Percentiles rank a stretch among this genome's conserved stretches.
phyloP scores from a whole-genome alignment of 306 rosid species.

The Canavalia ensiformis region DNA sequence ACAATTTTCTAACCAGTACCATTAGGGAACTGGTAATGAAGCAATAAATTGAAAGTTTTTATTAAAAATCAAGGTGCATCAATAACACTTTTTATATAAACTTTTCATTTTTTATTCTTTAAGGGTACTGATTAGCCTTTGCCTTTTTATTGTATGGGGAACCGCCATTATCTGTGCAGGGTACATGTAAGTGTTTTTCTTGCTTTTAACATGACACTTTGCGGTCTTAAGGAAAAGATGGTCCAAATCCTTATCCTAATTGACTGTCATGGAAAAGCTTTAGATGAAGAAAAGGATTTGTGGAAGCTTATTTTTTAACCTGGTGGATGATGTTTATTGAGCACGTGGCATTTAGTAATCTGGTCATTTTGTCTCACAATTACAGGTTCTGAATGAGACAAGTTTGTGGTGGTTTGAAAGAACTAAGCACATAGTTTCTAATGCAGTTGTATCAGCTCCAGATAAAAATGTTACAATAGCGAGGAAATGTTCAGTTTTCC shows the following conservation, averaged over 20 bases:
- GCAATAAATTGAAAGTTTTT: no score
- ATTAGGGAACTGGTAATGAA: no score
- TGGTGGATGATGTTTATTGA: not conserved
- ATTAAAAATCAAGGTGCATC: no score
- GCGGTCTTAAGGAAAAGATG: conserved; percentile 7
- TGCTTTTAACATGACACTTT: not conserved
- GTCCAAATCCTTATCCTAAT: conserved; percentile 21
- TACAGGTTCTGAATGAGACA: conserved; percentile 90
- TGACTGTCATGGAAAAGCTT: not conserved
- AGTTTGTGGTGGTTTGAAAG: conserved; percentile 98
- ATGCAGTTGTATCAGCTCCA: conserved; percentile 83
- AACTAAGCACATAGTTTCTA: conserved; percentile 79
- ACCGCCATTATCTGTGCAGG: not conserved
- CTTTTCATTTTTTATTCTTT: no score
- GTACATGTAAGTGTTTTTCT: not conserved
- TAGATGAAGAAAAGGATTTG: not conserved
- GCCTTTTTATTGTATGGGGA: not conserved
- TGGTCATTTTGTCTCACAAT: conserved; percentile 21
- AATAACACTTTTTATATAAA: no score
- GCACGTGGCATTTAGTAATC: not conserved
- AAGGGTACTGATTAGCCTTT: no score
- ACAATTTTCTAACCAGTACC: not conserved
- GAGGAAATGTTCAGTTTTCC: conserved; percentile 91
- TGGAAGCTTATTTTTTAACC: not conserved
- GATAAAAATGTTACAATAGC: conserved; percentile 94